phyloP scores from a whole-genome alignment of 2,329 filamentous ascomycete genomes.

The Colletotrichum chrysophilum region DNA sequence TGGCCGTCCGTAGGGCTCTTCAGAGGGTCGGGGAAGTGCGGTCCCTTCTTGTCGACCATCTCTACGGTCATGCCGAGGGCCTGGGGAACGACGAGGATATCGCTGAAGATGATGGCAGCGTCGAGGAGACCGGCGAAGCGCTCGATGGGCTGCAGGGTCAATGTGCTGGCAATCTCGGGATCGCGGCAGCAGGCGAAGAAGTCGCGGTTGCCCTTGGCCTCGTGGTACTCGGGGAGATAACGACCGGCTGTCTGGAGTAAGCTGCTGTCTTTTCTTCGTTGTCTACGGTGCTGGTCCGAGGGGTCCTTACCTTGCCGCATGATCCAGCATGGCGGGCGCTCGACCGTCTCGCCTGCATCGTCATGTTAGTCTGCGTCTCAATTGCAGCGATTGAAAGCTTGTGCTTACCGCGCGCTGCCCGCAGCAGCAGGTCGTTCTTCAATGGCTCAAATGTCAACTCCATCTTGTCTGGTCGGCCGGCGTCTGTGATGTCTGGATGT shows the following conservation, averaged over 20 bases:
- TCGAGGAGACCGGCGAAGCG: slow-evolving; percentile 90
- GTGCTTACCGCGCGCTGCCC: slow-evolving; percentile 81
- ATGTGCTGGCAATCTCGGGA: slow-evolving; percentile 88
- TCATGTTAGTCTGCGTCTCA: slow-evolving; percentile 21
- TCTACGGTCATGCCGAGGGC: slow-evolving; percentile 98
- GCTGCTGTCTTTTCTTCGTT: not conserved
- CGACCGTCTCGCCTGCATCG: slow-evolving; percentile 79
- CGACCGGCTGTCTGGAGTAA: slow-evolving; percentile 72
- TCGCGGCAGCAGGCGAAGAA: slow-evolving; percentile 98
- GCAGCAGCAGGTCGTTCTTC: slow-evolving; percentile 90
- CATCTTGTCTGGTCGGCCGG: slow-evolving; percentile 53
- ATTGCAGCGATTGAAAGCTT: not conserved
- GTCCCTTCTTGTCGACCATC: slow-evolving; percentile 97
- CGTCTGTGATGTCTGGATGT: not conserved
- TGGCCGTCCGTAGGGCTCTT: slow-evolving; percentile 81
- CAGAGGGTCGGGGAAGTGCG: slow-evolving; percentile 89
- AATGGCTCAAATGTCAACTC: slow-evolving; percentile 77
- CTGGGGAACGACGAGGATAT: slow-evolving; percentile 97
- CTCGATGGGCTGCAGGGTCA: slow-evolving; percentile 94
- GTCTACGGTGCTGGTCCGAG: not conserved
- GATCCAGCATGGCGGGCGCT: slow-evolving; percentile 96
- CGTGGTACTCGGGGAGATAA: slow-evolving; percentile 97
- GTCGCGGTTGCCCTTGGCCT: slow-evolving; percentile 88
- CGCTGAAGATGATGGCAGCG: slow-evolving; percentile 97
- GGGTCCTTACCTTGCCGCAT: slow-evolving; percentile 89